Evolutionary conservation across 139 green algal genomes (phyloP).

Genomic region (Astrephomene gubernaculifera): DNA sequence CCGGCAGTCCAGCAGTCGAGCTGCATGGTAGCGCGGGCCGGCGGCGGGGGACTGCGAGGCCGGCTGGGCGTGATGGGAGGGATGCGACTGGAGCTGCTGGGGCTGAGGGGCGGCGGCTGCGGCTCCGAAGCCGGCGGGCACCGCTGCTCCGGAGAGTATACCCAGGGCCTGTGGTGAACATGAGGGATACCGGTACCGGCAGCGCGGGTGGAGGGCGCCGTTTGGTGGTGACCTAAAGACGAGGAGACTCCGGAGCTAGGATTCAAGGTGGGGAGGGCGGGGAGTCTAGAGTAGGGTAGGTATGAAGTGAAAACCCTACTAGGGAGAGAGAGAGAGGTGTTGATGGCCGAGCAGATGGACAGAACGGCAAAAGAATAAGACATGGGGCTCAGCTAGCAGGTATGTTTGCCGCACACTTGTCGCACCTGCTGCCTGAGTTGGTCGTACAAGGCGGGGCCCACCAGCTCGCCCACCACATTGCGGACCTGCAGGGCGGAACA

Average conservation of each 20-base stretch:
- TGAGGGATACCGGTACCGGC: neutral
- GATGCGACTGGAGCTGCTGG: constrained; percentile 8
- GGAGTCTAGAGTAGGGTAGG: too few relatives aligned
- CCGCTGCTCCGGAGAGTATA: neutral
- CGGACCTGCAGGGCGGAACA: constrained; percentile 1
- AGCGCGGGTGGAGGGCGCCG: too few relatives aligned
- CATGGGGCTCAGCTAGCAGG: too few relatives aligned
- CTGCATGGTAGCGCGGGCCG: neutral
- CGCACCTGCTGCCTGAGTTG: constrained; percentile 24
- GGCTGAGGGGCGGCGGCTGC: neutral
- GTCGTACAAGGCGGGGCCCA: constrained; percentile 40
- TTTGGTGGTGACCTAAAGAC: too few relatives aligned
- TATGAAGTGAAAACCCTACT: too few relatives aligned
- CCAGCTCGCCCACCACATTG: constrained; percentile 30
- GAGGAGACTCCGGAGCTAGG: too few relatives aligned
- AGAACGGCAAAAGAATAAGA: too few relatives aligned
- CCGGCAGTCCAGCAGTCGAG: constrained; percentile 39
- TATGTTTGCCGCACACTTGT: too few relatives aligned
- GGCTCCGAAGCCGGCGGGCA: constrained; percentile 2
- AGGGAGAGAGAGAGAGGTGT: too few relatives aligned
- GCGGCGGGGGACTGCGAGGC: neutral
- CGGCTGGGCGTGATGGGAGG: too few relatives aligned
- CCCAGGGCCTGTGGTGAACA: constrained; percentile 10
- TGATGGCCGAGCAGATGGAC: too few relatives aligned
- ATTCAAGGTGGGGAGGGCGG: too few relatives aligned